phyloP scores from a whole-genome alignment of 495 filamentous ascomycete genomes.

The Platismatia glauca region DNA sequence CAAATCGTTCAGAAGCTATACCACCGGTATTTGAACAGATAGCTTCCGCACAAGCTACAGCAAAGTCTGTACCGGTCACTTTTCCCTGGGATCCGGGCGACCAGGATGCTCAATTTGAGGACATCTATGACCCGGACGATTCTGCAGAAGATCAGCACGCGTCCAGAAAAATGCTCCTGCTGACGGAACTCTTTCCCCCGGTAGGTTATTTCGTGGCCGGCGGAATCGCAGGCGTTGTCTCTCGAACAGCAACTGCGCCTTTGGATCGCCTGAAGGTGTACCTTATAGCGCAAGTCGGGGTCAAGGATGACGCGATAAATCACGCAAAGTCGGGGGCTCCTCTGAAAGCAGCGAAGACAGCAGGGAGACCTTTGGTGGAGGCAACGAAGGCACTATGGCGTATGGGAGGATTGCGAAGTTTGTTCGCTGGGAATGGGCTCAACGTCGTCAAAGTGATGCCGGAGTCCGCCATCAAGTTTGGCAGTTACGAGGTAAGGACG shows the following conservation, averaged over 20 bases:
- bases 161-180: constrained; percentile 37
- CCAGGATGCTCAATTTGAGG: constrained; percentile 7
- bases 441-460: constrained; percentile 98
- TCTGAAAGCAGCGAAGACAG: constrained; percentile 54
- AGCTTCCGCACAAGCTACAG: background rate
- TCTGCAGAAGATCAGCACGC: constrained; percentile 34
- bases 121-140: constrained; percentile 26
- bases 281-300: constrained; percentile 81
- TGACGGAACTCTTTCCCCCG: constrained; percentile 57
- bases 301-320: constrained; percentile 47
- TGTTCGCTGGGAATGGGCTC: constrained; percentile 94
- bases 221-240: constrained; percentile 83
- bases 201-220: constrained; percentile 97
- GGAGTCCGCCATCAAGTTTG: constrained; percentile 94
- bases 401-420: constrained; percentile 78
- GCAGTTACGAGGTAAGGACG: constrained; percentile 68
- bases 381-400: constrained; percentile 71
- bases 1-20: background rate
- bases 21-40: background rate
- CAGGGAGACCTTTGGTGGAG: constrained; percentile 56
- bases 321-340: constrained; percentile 66
- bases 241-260: constrained; percentile 86
- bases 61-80: constrained; percentile 11
- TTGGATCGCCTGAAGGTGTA: constrained; percentile 97
- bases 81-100: constrained; percentile 26